These are phyloP conservation scores for Cenchrus purpureus DNA, from an alignment of 176 grass and related monocot species.

Conservation along the genomic window DNA sequence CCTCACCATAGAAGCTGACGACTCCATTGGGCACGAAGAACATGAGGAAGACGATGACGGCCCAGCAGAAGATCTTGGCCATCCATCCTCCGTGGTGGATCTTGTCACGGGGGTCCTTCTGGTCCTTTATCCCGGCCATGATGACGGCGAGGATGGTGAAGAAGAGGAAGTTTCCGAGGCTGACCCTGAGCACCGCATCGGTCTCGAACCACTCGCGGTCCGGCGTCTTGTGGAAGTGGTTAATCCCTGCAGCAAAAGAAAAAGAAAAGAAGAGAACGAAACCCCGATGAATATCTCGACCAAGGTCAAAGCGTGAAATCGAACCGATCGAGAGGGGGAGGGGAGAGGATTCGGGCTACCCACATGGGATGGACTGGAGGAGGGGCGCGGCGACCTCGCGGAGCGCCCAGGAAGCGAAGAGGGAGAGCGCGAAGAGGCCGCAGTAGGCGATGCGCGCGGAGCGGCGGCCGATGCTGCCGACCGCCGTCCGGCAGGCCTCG, in stretches of 20 bases:
- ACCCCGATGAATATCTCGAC: background rate
- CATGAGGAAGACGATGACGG: constrained; percentile 81
- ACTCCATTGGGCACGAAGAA: constrained; percentile 96
- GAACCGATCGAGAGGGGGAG: background rate
- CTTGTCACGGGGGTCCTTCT: constrained; percentile 96
- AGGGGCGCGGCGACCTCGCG: constrained; percentile 98
- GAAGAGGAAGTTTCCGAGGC: constrained; percentile 97
- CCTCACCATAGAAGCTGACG: constrained; percentile 90
- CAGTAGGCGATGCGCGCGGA: constrained; percentile 99
- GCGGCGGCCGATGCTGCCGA: constrained; percentile 95
- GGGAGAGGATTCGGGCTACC: background rate
- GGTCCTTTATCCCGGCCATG: constrained; percentile 98
- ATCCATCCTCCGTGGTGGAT: constrained; percentile 98
- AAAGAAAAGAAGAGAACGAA: background rate
- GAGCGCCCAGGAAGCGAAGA: constrained; percentile 89
- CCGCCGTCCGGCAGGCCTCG: constrained; percentile 97
- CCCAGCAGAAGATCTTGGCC: constrained; percentile 98
- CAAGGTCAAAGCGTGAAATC: background rate
- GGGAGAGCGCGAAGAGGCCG: constrained; percentile 97
- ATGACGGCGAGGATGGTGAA: constrained; percentile 90
- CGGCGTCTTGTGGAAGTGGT: constrained; percentile 94
- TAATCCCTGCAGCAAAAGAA: constrained; percentile 66
- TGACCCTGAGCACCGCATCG: constrained; percentile 96
- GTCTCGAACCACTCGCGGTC: constrained; percentile 99
- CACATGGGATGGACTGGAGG: constrained; percentile 92